Evolutionary conservation across 2,329 filamentous ascomycete genomes (phyloP), one percentile per base, ranked within the genome.

Genomic region (Hypocrella siamensis): DNA sequence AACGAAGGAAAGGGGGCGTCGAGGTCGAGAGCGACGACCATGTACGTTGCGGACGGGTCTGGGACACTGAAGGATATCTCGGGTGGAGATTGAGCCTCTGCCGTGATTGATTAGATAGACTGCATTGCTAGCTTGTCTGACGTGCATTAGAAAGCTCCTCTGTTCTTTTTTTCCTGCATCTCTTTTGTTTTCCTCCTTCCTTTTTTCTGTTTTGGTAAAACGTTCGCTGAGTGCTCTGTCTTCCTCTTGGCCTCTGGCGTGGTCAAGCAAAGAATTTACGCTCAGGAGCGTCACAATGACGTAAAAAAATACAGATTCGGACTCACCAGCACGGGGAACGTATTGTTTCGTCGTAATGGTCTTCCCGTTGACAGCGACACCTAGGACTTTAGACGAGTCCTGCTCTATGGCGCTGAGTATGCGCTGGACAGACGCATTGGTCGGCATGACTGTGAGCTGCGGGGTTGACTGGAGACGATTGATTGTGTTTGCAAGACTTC

Each of bases 301-400:
- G n/a, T n/a, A n/a, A n/a, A n/a, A n/a, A n/a, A n/a, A n/a, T n/a
- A 66, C 54, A 3, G 74, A 73, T 18, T 79, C 61, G 75, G 75
- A 81, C 22, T 54, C 53, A 11, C 71, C 71, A 3, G 57, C 49
- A 44, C 65, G 70, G 10, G 18, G 17, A 19, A 31, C 15, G 4
- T 3, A 26, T 14, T 26, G 25, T 26, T 26, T 26, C n/a, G 25
- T 26, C 6, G 25, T 26, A 14, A 26, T 26, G 9, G 25, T 14
- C 25, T 26, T 26, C 7, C 25, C 25, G 17, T 19, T 36, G 15
- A 43, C 25, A 3, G 32, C 32, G 7, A 41, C 22, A 9, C 38
- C 36, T 7, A 43, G 37, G 11, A 42, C 30, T 31, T 40, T 42
- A 30, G 38, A 26, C 17, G 33, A 25, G 19, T 42, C 37, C 4